These are phyloP conservation scores for Centella asiatica DNA, from an alignment of 129 eudicot species.

Conservation along the genomic window DNA sequence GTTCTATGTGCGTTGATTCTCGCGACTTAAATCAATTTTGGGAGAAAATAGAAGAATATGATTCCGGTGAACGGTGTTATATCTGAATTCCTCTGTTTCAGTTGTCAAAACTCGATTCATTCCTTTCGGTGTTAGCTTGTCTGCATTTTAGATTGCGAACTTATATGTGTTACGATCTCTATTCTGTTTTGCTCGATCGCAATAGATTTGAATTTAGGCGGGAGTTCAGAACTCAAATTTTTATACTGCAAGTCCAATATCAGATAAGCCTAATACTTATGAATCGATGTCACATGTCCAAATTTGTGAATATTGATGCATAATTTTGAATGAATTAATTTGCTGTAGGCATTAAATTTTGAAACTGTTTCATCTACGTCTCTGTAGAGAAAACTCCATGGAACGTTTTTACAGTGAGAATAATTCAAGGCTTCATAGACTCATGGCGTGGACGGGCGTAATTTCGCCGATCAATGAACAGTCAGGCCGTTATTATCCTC, in stretches of 20 bases:
- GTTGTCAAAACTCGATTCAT: too few species aligned
- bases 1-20: too few species aligned
- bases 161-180: neutral
- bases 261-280: neutral
- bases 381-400: slow-evolving; percentile 22
- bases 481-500: slow-evolving; percentile 21
- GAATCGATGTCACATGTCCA: neutral
- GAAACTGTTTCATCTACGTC: neutral
- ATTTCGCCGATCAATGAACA: slow-evolving; percentile 27
- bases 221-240: slow-evolving; percentile 16
- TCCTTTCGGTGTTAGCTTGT: too few species aligned
- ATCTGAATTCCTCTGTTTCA: too few species aligned
- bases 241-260: neutral
- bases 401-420: slow-evolving; percentile 24
- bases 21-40: too few species aligned
- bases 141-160: neutral
- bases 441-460: slow-evolving; percentile 18
- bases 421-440: slow-evolving; percentile 29
- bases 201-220: slow-evolving; percentile 27
- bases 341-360: neutral
- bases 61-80: too few species aligned
- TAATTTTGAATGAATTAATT: slow-evolving; percentile 1
- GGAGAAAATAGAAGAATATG: too few species aligned
- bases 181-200: neutral
- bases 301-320: slow-evolving; percentile 5